Evolutionary conservation across 2,329 filamentous ascomycete genomes (phyloP), one percentile per base, ranked within the genome.

Genomic region (Pleoardoris graminearum): DNA sequence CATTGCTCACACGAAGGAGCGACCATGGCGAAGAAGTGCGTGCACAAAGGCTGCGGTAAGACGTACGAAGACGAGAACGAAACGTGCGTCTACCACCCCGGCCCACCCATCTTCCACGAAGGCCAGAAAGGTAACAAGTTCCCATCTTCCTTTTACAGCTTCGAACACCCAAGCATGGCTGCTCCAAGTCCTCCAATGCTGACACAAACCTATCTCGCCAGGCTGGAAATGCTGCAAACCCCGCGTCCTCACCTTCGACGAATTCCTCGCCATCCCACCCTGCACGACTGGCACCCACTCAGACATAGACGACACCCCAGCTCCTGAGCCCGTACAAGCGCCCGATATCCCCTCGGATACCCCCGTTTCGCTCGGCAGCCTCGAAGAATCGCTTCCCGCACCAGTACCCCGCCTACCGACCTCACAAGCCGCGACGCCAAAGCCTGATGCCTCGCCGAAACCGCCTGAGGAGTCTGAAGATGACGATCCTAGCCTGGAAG

Each of bases 181-280:
- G 4, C 17, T 36, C 11, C 16, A 11, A 11, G 19, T 12, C 10
- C 14, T n/a, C 22, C 36, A 19, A 44, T 51, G n/a, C 44, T 44
- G 42, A 52, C 57, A 59, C 30, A 64, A 46, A 12, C 25, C 4
- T 14, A 22, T 21, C 19, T n/a, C n/a, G 19, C 17, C 67, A 97
- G 93, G 94, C 70, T 97, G 94, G 93, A 95, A 96, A 79, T 99
- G 94, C 80, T 99, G 94, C 84, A 97, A 97, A 78, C 88, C 92
- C 51, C 89, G 94, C 68, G 91, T 97, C 66, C 81, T 99, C 66
- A 97, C 91, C 54, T 99, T 99, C 73, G 94, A 99, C 77, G 94
- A 99, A 77, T 99, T 99, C 80, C 90, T 99, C 75, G 75, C 81
- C 55, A 97, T 99, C 65, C 80, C 89, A 44, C 93, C 94, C 32